Base-by-base conservation (phyloP, 805 yeast genomes). In the Helenozyma baotianmanensis region DNA sequence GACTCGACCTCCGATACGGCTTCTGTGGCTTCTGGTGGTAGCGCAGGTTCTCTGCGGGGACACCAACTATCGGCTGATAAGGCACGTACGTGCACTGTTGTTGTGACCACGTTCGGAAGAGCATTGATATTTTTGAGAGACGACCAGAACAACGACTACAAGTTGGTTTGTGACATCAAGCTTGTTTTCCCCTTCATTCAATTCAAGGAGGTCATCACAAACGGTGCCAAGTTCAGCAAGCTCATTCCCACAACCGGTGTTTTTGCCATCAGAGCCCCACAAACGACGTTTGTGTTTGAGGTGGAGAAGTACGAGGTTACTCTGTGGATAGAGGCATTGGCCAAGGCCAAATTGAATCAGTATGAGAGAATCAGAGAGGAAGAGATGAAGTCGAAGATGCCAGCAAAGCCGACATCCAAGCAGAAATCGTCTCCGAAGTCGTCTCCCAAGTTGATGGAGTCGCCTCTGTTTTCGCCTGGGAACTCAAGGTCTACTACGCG, bases 101-200 rank as follows among this genome's bases (percentile, higher is more conserved):
- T 82, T 10, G 60, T 80, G 0, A 82, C 89, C 2, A 65, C 76
- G 1, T 70, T 70, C 49, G 90, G 88, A 1, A 62, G 89, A 29
- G 76, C 74, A 1, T 54, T 83, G 38, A 49, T 82, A 1, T 75
- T 82, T 39, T 56, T 60, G 43, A 56, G 70, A 21, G 71, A 62
- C 35, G 57, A 60, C 14, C 62, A 58, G 6, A 65, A 54, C 11
- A 52, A 63, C 22, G 43, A 42, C 25, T 66, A 71, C 46, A 72
- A 72, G 36, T 48, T 80, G 27, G 60, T 69, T 12, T 62, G 70
- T 12, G 87, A 80, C 36, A 65, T 83, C 22, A 69, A 68, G 41
- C 53, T 82, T 25, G 62, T 70, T 4, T 73, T 71, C 44, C 64
- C 76, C 1, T 73, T 74, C 10, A 60, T 76, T 12, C 70, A 60